These are phyloP conservation scores for Epicoccum sorghinum DNA, from an alignment of 2,329 filamentous ascomycete species.

Conservation along the genomic window DNA sequence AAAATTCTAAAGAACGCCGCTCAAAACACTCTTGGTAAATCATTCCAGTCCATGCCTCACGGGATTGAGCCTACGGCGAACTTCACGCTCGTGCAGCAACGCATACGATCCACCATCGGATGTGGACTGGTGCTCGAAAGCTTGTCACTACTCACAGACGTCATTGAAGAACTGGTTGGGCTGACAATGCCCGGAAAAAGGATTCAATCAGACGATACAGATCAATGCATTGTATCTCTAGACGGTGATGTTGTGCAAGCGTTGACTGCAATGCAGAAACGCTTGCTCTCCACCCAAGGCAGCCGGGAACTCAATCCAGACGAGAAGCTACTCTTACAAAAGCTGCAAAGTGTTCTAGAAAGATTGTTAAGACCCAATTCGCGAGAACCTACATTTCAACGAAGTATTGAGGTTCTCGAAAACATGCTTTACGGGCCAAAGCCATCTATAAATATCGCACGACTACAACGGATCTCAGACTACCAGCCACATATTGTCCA, in stretches of 20 bases:
- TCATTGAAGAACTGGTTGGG: neutral
- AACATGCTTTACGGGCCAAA: neutral
- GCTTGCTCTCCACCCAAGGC: conserved; percentile 21
- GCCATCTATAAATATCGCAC: too few relatives aligned
- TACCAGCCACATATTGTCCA: too few relatives aligned
- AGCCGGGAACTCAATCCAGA: neutral
- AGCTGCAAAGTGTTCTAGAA: neutral
- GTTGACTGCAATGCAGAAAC: conserved; percentile 47
- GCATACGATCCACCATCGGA: conserved; percentile 18
- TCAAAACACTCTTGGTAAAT: neutral
- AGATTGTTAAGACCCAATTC: neutral
- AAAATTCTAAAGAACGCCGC: conserved; percentile 12
- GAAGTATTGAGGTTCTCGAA: neutral
- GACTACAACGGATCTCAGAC: too few relatives aligned
- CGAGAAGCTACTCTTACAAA: neutral
- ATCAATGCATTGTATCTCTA: conserved; percentile 31
- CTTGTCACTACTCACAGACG: neutral
- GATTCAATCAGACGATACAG: neutral
- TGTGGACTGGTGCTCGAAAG: neutral
- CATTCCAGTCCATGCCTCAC: neutral
- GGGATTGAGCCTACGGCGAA: conserved; percentile 18
- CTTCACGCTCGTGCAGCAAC: neutral
- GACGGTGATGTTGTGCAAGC: conserved; percentile 49
- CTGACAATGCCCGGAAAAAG: neutral
- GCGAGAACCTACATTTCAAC: neutral